Evolutionary conservation across 495 filamentous ascomycete genomes (phyloP).

Genomic region (Viridothelium virens): DNA sequence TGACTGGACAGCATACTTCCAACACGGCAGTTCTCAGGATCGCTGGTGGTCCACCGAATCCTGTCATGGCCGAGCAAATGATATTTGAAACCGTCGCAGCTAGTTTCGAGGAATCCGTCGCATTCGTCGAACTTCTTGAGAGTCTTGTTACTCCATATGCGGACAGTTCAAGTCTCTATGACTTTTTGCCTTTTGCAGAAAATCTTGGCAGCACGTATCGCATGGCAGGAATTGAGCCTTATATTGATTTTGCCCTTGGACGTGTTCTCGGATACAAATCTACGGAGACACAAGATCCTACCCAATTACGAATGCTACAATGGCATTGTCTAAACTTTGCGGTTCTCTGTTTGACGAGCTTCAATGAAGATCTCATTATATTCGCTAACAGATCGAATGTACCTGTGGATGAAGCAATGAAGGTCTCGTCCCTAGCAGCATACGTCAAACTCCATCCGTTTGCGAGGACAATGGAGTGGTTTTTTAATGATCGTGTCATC

Average conservation of each 20-base stretch:
- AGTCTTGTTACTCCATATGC: conserved; percentile 56
- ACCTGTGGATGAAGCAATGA: conserved; percentile 62
- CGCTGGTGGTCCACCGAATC: conserved; percentile 39
- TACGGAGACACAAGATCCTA: conserved; percentile 51
- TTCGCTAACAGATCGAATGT: conserved; percentile 68
- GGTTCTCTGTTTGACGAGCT: conserved; percentile 61
- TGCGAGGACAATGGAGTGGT: conserved; percentile 88
- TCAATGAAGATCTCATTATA: conserved; percentile 86
- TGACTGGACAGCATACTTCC: conserved; percentile 34
- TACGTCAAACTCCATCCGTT: conserved; percentile 89
- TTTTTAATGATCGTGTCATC: conserved; percentile 88
- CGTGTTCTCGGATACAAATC: conserved; percentile 57
- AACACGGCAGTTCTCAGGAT: neutral
- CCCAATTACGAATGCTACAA: conserved; percentile 61
- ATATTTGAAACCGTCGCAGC: conserved; percentile 12
- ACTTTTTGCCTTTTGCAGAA: conserved; percentile 80
- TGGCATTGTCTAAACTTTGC: conserved; percentile 75
- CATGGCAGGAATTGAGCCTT: conserved; percentile 80
- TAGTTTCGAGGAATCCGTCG: conserved; percentile 42
- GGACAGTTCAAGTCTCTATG: conserved; percentile 52
- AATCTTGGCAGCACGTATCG: conserved; percentile 69
- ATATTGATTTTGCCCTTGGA: conserved; percentile 81
- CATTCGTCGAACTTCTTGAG: conserved; percentile 68
- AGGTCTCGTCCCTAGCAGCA: conserved; percentile 57
- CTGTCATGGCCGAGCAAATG: conserved; percentile 19